Percentiles rank a stretch among this genome's conserved stretches.
Evolutionary conservation across 2,329 filamentous ascomycete species (phyloP).

Genomic region (Cladorrhinum sp.): DNA sequence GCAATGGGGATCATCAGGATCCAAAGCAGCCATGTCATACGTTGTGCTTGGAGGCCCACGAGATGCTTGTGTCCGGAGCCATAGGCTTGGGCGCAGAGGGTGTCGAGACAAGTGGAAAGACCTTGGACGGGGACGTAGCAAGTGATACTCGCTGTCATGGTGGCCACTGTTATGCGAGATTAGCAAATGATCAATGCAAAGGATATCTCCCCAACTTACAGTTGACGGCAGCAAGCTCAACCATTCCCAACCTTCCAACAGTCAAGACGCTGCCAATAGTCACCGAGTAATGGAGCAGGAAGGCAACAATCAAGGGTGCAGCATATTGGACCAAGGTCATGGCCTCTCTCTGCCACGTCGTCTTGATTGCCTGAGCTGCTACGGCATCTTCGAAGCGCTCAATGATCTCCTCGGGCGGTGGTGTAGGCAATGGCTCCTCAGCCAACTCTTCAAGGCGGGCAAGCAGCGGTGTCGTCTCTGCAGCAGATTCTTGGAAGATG

Average conservation of each 20-base stretch:
- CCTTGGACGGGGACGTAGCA: slow-evolving; percentile 77
- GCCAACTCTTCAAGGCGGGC: neutral
- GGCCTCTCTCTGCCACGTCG: slow-evolving; percentile 62
- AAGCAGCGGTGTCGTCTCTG: slow-evolving; percentile 11
- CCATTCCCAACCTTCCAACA: slow-evolving; percentile 57
- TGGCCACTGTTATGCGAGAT: slow-evolving; percentile 44
- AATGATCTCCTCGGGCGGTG: slow-evolving; percentile 5
- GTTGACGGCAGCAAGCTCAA: slow-evolving; percentile 58
- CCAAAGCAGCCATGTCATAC: slow-evolving; percentile 76
- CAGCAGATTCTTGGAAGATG: neutral
- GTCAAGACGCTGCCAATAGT: slow-evolving; percentile 60
- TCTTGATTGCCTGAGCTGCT: slow-evolving; percentile 10
- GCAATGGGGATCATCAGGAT: slow-evolving; percentile 68
- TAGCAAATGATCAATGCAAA: too few species aligned
- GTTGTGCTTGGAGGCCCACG: slow-evolving; percentile 77
- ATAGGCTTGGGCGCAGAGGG: slow-evolving; percentile 89
- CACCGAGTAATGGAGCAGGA: slow-evolving; percentile 60
- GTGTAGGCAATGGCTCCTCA: slow-evolving; percentile 5
- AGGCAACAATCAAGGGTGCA: slow-evolving; percentile 54
- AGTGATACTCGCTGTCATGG: slow-evolving; percentile 77
- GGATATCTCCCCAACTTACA: too few species aligned
- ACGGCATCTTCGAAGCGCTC: slow-evolving; percentile 9
- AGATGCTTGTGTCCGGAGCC: slow-evolving; percentile 86
- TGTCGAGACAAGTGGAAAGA: slow-evolving; percentile 87
- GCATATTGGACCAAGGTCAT: slow-evolving; percentile 60